phyloP scores from a whole-genome alignment of 2,329 filamentous ascomycete genomes.

The Colletotrichum sansevieriae region DNA sequence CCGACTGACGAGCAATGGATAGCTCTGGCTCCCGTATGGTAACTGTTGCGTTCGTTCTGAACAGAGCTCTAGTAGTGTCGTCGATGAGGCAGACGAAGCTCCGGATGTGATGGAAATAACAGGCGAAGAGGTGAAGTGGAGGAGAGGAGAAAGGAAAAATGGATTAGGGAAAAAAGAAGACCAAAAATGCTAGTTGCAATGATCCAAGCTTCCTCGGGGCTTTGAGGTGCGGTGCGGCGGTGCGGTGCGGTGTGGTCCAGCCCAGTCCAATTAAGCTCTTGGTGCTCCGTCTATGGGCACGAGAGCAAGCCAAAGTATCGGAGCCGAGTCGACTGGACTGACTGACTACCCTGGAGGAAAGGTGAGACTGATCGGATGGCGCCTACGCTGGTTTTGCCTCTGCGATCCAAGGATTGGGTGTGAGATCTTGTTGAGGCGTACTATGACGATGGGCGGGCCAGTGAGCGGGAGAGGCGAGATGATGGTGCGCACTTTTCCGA shows the following conservation, averaged over 20 bases:
- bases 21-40: conserved; percentile 9
- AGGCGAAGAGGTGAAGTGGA: conserved; percentile 16
- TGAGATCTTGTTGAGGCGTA: conserved; percentile 15
- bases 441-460: neutral
- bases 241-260: conserved; percentile 18
- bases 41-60: neutral
- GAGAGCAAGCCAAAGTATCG: conserved; percentile 15
- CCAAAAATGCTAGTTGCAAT: conserved; percentile 36
- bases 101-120: conserved; percentile 10
- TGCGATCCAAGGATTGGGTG: conserved; percentile 3
- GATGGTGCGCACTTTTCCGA: neutral
- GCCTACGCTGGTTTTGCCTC: conserved; percentile 21
- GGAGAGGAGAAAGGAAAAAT: conserved; percentile 22
- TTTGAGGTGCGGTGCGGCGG: conserved; percentile 35
- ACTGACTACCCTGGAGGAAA: conserved; percentile 17
- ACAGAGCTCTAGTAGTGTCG: neutral
- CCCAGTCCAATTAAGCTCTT: conserved; percentile 12
- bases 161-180: conserved; percentile 25
- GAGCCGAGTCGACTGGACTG: too few species aligned
- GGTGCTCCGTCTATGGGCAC: conserved; percentile 12
- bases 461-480: neutral
- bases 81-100: conserved; percentile 28
- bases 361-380: conserved; percentile 8
- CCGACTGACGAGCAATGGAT: conserved; percentile 4
- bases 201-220: conserved; percentile 38